Evolutionary conservation across 148 eudicot species (phyloP).

Genomic region (Rhododendron simsii): DNA sequence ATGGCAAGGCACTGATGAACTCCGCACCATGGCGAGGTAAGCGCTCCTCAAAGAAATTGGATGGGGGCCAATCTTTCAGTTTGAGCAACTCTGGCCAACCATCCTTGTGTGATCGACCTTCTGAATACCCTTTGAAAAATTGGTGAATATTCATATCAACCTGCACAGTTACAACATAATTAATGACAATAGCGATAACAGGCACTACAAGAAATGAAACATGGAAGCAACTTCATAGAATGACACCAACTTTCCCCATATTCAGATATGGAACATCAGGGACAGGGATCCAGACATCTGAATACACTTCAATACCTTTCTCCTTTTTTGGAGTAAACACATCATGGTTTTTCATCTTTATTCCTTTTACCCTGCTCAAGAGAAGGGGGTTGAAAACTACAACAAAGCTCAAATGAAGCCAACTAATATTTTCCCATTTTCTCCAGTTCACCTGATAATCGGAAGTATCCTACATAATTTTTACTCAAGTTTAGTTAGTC

Average conservation of each 20-base stretch:
- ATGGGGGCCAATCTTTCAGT: conserved; percentile 70
- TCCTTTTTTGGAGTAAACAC: background rate
- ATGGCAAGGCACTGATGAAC: conserved; percentile 65
- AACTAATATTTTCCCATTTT: background rate
- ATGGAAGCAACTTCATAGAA: background rate
- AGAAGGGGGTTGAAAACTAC: background rate
- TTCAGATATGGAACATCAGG: background rate
- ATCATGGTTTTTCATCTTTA: background rate
- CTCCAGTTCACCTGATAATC: too few species aligned
- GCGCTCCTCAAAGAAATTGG: conserved; percentile 44
- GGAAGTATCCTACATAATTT: too few species aligned
- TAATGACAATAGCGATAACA: background rate
- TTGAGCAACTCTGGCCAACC: conserved; percentile 60
- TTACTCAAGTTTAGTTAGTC: too few species aligned
- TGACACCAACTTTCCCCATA: too few species aligned
- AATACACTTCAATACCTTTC: background rate
- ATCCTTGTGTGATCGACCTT: conserved; percentile 14
- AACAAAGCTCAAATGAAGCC: background rate
- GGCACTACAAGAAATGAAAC: background rate
- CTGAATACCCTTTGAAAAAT: conserved; percentile 50
- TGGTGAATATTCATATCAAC: conserved; percentile 46
- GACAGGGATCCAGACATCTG: background rate
- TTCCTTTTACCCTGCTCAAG: background rate
- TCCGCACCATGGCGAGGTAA: conserved; percentile 66
- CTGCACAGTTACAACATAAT: conserved; percentile 22